Evolutionary conservation across 2,329 filamentous ascomycete species (phyloP), one percentile per base, ranked within the genome.

Genomic region (Hypoxylon sp.): DNA sequence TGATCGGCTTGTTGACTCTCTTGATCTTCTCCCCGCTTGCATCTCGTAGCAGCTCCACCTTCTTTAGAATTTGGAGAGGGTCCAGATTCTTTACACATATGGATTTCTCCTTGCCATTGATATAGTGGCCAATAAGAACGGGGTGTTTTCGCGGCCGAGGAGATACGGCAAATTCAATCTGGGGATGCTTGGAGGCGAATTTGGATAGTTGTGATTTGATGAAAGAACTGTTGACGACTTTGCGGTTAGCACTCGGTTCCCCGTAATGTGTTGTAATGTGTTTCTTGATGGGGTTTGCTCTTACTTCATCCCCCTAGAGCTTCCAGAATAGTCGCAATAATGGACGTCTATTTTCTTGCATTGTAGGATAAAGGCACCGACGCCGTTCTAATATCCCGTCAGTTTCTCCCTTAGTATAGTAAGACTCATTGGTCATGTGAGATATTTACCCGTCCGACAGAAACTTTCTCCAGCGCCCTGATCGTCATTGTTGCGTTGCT

Each of bases 281-380:
- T 59, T 5, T 37, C 32, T 5, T 50, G 58, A 53, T 48, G 44
- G 51, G 48, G 73, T 87, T 71, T 86, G 53, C 1, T 55, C 75
- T 75, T 72, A 96, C 93, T 97, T 96, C 94, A 98, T 98, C 78
- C 96, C 96, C 77, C 85, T 89, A 39, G 95, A 98, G 80, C 93
- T 97, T 70, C 94, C 96, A 64, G 92, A 93, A 89, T 92, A 94
- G 86, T 98, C 94, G 85, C 96, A 98, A 85, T 97, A 99, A 84
- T 97, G 93, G 78, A 99, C 93, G 80, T 97, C 93, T 80, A 99
- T 86, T 79, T 91, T 92, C 86, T 93, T 97, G 89, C 96, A 99
- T 85, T 97, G 95, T 65, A 98, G 89, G 82, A 99, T 93, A 85
- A 98, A 98, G 79, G 94, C 93, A 77, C 95, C 95, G 74, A 98